These are phyloP conservation scores for Aureobasidium sp. DNA, from an alignment of 2,329 filamentous ascomycete species.

Conservation along the genomic window DNA sequence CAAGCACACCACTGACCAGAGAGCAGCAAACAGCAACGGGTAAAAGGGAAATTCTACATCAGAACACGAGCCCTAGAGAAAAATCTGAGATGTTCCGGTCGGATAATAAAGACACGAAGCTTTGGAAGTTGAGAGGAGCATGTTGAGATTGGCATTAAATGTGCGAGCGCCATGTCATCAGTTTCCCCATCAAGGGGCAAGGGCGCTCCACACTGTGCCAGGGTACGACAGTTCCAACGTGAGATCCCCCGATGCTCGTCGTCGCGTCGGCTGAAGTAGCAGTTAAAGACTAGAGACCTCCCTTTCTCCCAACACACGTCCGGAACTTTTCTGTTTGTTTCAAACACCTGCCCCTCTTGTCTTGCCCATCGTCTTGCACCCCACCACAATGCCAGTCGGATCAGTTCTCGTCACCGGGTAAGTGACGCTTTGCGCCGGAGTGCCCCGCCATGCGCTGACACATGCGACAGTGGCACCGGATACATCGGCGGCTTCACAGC, in stretches of 20 bases:
- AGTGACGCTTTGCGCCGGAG: slow-evolving; percentile 24
- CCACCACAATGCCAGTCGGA: slow-evolving; percentile 59
- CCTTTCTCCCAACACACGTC: neutral
- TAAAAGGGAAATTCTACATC: neutral
- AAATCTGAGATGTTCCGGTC: neutral
- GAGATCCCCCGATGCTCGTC: neutral
- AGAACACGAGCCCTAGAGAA: neutral
- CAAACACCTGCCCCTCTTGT: neutral
- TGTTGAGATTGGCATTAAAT: neutral
- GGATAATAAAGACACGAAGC: neutral
- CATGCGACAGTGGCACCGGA: slow-evolving; percentile 71
- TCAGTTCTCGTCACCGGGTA: slow-evolving; percentile 92
- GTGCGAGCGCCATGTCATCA: slow-evolving; percentile 1
- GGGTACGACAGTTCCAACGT: neutral
- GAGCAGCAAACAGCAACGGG: neutral
- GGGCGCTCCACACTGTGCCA: neutral
- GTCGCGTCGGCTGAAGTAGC: neutral
- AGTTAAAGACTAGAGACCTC: neutral
- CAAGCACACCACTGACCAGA: no score
- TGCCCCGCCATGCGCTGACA: slow-evolving; percentile 11
- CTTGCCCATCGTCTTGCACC: neutral
- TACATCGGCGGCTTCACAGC: slow-evolving; percentile 98
- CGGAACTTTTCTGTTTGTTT: neutral
- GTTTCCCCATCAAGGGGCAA: slow-evolving; percentile 5
- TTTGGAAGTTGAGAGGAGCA: neutral